Evolutionary conservation across 495 filamentous ascomycete genomes (phyloP), one percentile per base, ranked within the genome.

Genomic region (Pseudevernia furfuracea): DNA sequence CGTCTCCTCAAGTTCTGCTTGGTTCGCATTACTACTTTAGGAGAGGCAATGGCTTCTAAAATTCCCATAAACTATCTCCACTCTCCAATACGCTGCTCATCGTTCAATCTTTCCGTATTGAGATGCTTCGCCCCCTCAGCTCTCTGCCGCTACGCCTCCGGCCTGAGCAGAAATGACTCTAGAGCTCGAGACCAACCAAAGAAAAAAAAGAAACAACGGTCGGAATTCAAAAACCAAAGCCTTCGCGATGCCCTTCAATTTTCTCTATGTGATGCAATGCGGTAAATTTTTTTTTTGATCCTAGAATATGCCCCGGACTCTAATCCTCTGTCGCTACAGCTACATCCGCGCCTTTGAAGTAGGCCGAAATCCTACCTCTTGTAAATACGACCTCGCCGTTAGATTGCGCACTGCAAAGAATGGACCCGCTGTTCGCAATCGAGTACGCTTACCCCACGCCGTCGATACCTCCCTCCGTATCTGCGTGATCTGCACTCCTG

Each of bases 281-380:
- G 92, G 89, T 93, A 82, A 56, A n/a, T n/a, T 61, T 14, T n/a
- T n/a, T n/a, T n/a, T 53, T 11, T 49, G 60, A 60, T 38, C 34
- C 58, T 63, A 58, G 66, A 52, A 37, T 43, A 59, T 6, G 41
- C 21, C 12, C 41, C 41, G 4, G 4, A 53, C 46, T 44, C 32
- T 41, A 14, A 44, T 43, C 34, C 19, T 43, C 32, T 61, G 48
- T 52, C 67, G 36, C 44, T 43, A 41, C 67, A 96, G 92, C 70
- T 96, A 96, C 70, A 82, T 97, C 69, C 89, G 90, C 62, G 94
- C 94, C 44, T 84, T 87, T 65, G 94, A 98, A 82, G 94, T 97
- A 66, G 94, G 94, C 68, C 84, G 80, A 30, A 82, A 87, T 38
- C 89, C 89, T 21, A 78, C 82, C 1, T 75, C 73, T 14, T 75